Conservation (phyloP, 495 filamentous ascomycete species). For the Thozetella sp. region DNA sequence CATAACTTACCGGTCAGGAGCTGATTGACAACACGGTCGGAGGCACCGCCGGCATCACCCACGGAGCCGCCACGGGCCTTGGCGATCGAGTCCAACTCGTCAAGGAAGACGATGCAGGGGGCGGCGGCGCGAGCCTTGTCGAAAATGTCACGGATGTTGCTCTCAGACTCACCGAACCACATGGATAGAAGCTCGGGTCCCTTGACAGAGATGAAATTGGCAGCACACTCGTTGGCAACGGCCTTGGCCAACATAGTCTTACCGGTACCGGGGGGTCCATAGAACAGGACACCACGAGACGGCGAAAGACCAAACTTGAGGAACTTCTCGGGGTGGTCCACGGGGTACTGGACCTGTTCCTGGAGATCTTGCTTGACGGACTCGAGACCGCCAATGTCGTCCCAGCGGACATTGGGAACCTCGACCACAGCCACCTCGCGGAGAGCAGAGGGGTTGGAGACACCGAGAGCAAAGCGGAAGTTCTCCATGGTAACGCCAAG, state of each 20-base stretch:
- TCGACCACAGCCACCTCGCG: constrained; percentile 99
- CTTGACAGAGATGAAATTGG: constrained; percentile 99
- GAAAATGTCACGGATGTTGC: constrained; percentile 99
- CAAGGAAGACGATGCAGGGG: constrained; percentile 98
- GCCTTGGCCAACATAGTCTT: constrained; percentile 99
- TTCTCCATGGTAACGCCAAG: constrained; percentile 99
- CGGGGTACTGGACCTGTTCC: constrained; percentile 98
- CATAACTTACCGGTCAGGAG: constrained; percentile 91
- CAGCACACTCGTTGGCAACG: constrained; percentile 97
- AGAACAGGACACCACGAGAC: constrained; percentile 98
- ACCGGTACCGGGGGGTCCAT: constrained; percentile 98
- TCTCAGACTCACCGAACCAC: constrained; percentile 99
- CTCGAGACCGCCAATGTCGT: constrained; percentile 98
- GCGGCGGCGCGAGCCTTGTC: constrained; percentile 99
- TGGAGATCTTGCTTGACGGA: constrained; percentile 99
- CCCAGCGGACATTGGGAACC: constrained; percentile 98
- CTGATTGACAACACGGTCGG: constrained; percentile 99
- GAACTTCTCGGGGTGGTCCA: constrained; percentile 99
- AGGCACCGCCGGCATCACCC: constrained; percentile 96
- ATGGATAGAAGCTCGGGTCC: constrained; percentile 97
- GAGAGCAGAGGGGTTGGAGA: constrained; percentile 97
- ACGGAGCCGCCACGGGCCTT: constrained; percentile 98
- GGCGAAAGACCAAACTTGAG: constrained; percentile 99
- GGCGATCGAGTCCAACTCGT: constrained; percentile 98
- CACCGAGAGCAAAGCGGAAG: constrained; percentile 97